These are phyloP conservation scores for Kuraishia cidri DNA, from an alignment of 805 yeast species.

Conservation along the genomic window DNA sequence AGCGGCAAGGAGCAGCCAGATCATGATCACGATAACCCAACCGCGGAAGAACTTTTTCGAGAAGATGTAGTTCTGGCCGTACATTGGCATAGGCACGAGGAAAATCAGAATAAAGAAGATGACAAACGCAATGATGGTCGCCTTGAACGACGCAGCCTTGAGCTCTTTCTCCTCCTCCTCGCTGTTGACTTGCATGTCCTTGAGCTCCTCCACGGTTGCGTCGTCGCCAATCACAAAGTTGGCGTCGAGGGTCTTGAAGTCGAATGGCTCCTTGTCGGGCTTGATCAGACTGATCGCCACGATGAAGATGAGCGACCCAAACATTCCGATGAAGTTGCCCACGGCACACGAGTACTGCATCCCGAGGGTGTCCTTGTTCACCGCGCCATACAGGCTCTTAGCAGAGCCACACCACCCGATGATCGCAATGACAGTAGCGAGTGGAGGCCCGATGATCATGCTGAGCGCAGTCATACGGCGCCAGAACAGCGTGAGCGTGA, in stretches of 20 bases:
- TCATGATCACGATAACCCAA: constrained; percentile 23
- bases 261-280: constrained; percentile 16
- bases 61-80: constrained; percentile 21
- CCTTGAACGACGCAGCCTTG: constrained; percentile 13
- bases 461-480: constrained; percentile 25
- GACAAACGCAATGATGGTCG: constrained; percentile 12
- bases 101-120: constrained; percentile 16
- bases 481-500: constrained; percentile 33
- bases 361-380: constrained; percentile 31
- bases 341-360: constrained; percentile 33
- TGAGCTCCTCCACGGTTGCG: constrained; percentile 20
- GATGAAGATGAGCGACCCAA: constrained; percentile 18
- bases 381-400: constrained; percentile 32
- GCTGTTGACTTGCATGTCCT: constrained; percentile 12
- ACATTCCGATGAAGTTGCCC: constrained; percentile 33
- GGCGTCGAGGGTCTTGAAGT: constrained; percentile 15
- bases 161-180: constrained; percentile 11
- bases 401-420: constrained; percentile 34
- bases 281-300: constrained; percentile 10
- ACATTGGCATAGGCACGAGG: constrained; percentile 21
- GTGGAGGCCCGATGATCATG: constrained; percentile 31
- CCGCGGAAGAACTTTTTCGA: constrained; percentile 21
- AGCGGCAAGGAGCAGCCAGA: constrained; percentile 22
- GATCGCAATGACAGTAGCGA: constrained; percentile 43
- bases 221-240: constrained; percentile 22